These are phyloP conservation scores for Aspergillus uvarum DNA, from an alignment of 2,329 filamentous ascomycete genomes.

Conservation along the genomic window DNA sequence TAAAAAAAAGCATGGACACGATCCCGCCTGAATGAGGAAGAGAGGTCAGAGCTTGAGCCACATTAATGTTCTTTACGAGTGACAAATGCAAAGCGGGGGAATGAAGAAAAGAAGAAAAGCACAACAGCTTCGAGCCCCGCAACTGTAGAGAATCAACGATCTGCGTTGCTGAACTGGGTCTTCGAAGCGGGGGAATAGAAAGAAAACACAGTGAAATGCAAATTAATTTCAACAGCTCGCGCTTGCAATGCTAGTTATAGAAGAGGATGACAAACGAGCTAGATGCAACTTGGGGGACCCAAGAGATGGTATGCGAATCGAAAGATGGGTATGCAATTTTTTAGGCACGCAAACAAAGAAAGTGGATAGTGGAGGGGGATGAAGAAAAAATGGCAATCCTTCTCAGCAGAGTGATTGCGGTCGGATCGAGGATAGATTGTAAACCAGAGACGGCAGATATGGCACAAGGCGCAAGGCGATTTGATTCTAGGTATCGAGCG, in stretches of 20 bases:
- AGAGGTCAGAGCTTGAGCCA: constrained; percentile 21
- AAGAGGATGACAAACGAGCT: constrained; percentile 29
- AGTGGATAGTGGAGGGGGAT: constrained; percentile 6
- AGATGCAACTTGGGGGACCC: constrained; percentile 36
- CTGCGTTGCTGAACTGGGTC: constrained; percentile 1
- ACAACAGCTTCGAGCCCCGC: background rate
- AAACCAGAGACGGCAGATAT: constrained; percentile 17
- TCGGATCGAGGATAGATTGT: constrained; percentile 13
- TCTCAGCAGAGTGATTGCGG: constrained; percentile 11
- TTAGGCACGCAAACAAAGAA: constrained; percentile 22
- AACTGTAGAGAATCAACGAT: background rate
- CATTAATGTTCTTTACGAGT: constrained; percentile 21
- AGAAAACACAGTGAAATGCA: constrained; percentile 21
- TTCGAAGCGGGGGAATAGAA: constrained; percentile 3
- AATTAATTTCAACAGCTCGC: constrained; percentile 41
- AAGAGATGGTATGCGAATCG: constrained; percentile 30
- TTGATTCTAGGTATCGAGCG: constrained; percentile 8
- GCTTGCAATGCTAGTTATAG: constrained; percentile 49
- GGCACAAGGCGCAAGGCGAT: constrained; percentile 15
- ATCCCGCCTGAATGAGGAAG: background rate
- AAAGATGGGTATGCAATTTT: constrained; percentile 40
- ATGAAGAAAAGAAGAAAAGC: constrained; percentile 1
- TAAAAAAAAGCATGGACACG: background rate
- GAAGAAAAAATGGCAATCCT: constrained; percentile 7
- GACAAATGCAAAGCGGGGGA: background rate